Evolutionary conservation across 2,329 filamentous ascomycete genomes (phyloP), one percentile per base, ranked within the genome.

Genomic region (Phaeosphaeria sp.): DNA sequence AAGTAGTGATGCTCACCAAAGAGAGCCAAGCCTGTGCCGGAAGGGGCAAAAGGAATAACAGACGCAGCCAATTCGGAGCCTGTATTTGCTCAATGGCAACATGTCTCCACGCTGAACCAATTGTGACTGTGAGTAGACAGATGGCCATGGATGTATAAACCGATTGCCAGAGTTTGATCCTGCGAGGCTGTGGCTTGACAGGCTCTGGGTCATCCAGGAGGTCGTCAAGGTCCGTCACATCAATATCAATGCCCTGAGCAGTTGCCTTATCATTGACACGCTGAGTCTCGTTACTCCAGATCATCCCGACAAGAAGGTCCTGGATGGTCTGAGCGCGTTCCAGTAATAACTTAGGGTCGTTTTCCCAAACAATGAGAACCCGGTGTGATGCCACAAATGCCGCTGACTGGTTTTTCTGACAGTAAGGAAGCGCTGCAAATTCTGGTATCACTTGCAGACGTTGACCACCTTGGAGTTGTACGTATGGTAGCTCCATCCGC

Each of bases 341-440:
- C 5, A 93, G 82, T 8, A 94, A 80, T 68, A 92, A 87, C 55
- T 89, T 81, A 0, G 91, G 86, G 55, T 93, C 90, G 64, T 94
- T 91, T 64, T 94, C 91, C 91, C 91, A 95, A 1, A 94, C 90
- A 1, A 94, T 81, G 1, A 95, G 80, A 5, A 93, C 80, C 4
- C 86, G 86, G 60, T 91, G 88, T 0, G 85, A 86, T 2, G 89
- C 87, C 43, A 94, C 83, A 72, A 94, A 93, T 7, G 91, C 91
- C 13, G 91, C 91, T 64, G 90, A 93, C 72, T 94, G 91, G 73
- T 92, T 87, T 74, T 92, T 93, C 57, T 91, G 84, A 5, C 86
- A 89, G 22, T 79, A 75, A 0, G 85, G 84, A 4, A 91, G 78
- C 49, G 84, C 81, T 2, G 79, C 77, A 55, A 89, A 82, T 49